These are phyloP conservation scores for Apiospora arundinis DNA, from an alignment of 2,329 filamentous ascomycete genomes.

Conservation along the genomic window DNA sequence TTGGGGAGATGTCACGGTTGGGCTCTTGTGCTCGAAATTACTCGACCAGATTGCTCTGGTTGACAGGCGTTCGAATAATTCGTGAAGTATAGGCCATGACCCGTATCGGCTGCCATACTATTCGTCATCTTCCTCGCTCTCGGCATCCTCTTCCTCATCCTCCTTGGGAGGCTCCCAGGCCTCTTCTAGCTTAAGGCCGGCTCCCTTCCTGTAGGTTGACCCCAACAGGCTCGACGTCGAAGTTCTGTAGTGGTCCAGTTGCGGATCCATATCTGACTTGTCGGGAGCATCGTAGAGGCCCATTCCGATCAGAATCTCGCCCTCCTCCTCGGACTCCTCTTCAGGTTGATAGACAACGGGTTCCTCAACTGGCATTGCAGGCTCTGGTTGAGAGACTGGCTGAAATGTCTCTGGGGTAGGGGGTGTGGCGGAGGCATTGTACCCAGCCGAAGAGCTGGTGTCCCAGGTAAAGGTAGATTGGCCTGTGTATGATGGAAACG, in stretches of 20 bases:
- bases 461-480: constrained; percentile 50
- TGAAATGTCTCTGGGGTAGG: constrained; percentile 67
- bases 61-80: background rate
- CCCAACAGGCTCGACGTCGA: constrained; percentile 62
- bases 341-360: constrained; percentile 55
- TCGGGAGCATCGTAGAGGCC: constrained; percentile 80
- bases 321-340: constrained; percentile 60
- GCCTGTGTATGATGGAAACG: constrained; percentile 38
- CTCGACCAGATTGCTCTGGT: background rate
- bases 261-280: constrained; percentile 55
- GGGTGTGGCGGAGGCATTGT: constrained; percentile 55
- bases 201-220: constrained; percentile 61
- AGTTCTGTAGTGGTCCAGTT: constrained; percentile 60
- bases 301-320: constrained; percentile 81
- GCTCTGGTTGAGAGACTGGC: constrained; percentile 55
- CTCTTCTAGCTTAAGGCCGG: constrained; percentile 82
- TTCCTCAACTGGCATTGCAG: constrained; percentile 55
- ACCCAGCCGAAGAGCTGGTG: constrained; percentile 50
- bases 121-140: constrained; percentile 57
- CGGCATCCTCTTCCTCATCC: constrained; percentile 65
- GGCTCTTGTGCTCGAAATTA: constrained; percentile 13
- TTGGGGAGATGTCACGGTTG: constrained; percentile 5
- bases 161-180: constrained; percentile 73
- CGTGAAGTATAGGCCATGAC: background rate
- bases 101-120: constrained; percentile 37